Evolutionary conservation across 2,329 filamentous ascomycete species (phyloP), one percentile per base, ranked within the genome.

Genomic region (Basipetospora sp.): DNA sequence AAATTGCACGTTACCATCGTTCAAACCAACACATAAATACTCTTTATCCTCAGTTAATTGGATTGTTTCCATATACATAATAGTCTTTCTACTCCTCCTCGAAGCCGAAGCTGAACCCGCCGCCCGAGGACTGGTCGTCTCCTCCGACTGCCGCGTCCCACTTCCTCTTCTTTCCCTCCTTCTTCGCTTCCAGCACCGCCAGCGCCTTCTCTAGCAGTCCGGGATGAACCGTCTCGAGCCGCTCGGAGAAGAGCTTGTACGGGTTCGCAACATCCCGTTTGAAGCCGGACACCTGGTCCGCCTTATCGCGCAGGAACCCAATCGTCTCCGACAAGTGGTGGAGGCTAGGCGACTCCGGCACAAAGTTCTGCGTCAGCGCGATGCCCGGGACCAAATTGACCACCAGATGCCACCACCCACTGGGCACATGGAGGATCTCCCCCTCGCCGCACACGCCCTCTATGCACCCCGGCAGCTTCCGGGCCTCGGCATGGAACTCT

Each of bases 321-420:
- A 96, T 56, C 1, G 86, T 86, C 31, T 84, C 75, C 0, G 69
- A 64, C 2, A 94, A 59, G 49, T 88, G 80, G 22, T 57, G 54
- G 13, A 61, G 45, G 31, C 48, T 55, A 4, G 55, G 53, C 4
- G 74, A 75, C 43, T 63, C 63, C 28, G 90, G 87, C 10, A 96
- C 83, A 52, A 96, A 94, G 53, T 96, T 96, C 54, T 96, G 88
- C 6, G 88, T 96, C 45, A 96, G 69, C 4, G 88, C 90, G 44
- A 96, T 81, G 31, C 82, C 80, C 10, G 74, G 69, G 47, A 86
- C 80, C 2, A 94, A 62, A 51, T 96, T 96, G 32, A 96, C 77
- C 8, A 96, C 90, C 22, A 96, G 64, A 63, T 96, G 88, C 77
- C 90, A 96, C 88, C 88, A 96, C 5, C 88, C 87, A 36, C 80